Base-by-base conservation (phyloP, 2,329 filamentous ascomycete species). In the Thelonectria blattea region DNA sequence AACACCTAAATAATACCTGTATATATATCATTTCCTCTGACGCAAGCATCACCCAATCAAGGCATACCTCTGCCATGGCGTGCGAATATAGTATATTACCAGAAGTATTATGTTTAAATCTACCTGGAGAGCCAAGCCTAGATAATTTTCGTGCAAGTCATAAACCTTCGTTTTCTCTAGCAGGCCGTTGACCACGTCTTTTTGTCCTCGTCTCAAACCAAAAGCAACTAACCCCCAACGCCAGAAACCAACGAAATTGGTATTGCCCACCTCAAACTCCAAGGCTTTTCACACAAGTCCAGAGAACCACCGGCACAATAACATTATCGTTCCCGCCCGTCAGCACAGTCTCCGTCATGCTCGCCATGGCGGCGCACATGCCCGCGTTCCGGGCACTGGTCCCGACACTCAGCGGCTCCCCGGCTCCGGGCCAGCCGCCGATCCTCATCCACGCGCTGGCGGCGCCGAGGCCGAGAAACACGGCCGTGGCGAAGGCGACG, bases 241-340 rank as follows among this genome's bases (percentile, higher is more conserved):
- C 63, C 68, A n/a, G 22, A 41, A 15, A 12, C 20, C 5, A 18
- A 24, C 17, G 20, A 24, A 24, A 20, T 7, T 7, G 27, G 27
- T 30, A 9, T 24, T 32, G 12, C 30, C 47, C 18, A 39, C 63
- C 57, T 66, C 78, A 89, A 65, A 89, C 72, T 56, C 84, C 84
- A 61, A 94, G 76, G 18, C 91, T 92, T 76, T 94, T 91, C 41
- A 97, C 93, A 70, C 96, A 88, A 61, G 93, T 85, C 95, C 95
- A 99, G 62, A 99, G 78, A 52, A 96, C 88, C 58, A 99, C 87
- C 4, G 95, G 95, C 65, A 98, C 94, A 65, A 98, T 89, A 17
- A 99, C 95, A 81, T 99, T 99, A 81, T 99, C 95, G 76, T 99
- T 99, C 30, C 94, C 95, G 2, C 95, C 95, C 14, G 95, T 98